Base-by-base conservation (phyloP, 352 stramenopile genomes). In the Phytophthora sansomeana region DNA sequence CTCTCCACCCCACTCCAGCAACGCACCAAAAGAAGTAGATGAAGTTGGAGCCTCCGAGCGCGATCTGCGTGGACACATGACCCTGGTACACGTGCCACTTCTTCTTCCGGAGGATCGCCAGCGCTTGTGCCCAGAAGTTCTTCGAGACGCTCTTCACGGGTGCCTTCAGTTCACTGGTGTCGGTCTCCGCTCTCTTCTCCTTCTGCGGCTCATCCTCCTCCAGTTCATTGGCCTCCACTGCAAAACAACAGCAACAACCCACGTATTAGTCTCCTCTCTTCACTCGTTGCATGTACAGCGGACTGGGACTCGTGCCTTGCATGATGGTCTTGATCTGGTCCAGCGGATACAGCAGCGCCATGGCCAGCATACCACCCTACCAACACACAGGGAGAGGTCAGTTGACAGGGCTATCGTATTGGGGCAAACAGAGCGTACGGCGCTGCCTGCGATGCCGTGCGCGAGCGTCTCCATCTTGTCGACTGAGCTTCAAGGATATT, bases 261-360 rank as follows among this genome's bases (percentile, higher is more conserved):
- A 21, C 5, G 16, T 24, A 24, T 24, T 24, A 24, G 21, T 24
- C 6, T 13, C 5, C n/a, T 19, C 38, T 11, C 41, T 28, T 16
- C 19, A 19, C 6, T 24, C 17, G 26, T 1, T 44, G 7, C 43
- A 49, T 8, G 9, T 39, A 24, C n/a, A 24, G 21, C 21, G 3
- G 21, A 24, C 21, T 24, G 3, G 21, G 5, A 3, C 35, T 16
- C 33, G 11, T 70, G 77, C 89, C 87, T 78, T 96, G 87, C 70
- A 94, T 87, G 63, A 94, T 88, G 41, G 84, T 90, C 65, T 92
- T 89, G 63, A 96, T 90, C 75, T 96, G 85, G 74, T 96, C 87
- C 43, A 96, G 80, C 52, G 87, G 87, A 48, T 96, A 96, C 52
- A 94, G 72, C 41, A 93, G 69, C 29, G 70, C 84, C 81, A 96